A percentile compares a stretch with the other conserved stretches of the same genome.
Evolutionary conservation across 2,329 filamentous ascomycete species (phyloP).

Genomic region (Arthrobotrys entomopaga): DNA sequence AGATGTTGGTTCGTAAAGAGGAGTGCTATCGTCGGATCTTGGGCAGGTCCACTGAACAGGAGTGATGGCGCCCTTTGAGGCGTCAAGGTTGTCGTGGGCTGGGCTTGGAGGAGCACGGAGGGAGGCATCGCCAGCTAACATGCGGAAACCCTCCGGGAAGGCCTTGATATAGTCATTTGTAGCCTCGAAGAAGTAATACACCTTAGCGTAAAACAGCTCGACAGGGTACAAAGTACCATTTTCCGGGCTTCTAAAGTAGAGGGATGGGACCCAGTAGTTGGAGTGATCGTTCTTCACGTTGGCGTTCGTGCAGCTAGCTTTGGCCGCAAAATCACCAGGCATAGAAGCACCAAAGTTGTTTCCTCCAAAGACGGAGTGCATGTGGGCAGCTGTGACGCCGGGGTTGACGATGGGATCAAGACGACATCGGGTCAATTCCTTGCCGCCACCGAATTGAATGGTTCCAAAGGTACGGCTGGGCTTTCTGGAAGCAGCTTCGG

Average conservation of each 20-base stretch:
- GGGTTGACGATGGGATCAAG: slow-evolving; percentile 80
- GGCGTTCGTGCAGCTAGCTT: slow-evolving; percentile 78
- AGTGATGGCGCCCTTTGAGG: slow-evolving; percentile 63
- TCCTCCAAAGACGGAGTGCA: slow-evolving; percentile 80
- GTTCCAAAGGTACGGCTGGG: slow-evolving; percentile 42
- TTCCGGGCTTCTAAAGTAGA: slow-evolving; percentile 70
- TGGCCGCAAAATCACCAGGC: slow-evolving; percentile 33
- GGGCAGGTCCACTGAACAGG: slow-evolving; percentile 62
- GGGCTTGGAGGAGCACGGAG: slow-evolving; percentile 73
- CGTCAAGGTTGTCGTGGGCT: slow-evolving; percentile 28
- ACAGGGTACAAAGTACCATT: slow-evolving; percentile 39
- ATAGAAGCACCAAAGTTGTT: slow-evolving; percentile 60
- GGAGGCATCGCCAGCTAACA: slow-evolving; percentile 78
- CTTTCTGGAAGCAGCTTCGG: slow-evolving; percentile 44
- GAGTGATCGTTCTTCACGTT: slow-evolving; percentile 82
- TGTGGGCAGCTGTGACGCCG: slow-evolving; percentile 71
- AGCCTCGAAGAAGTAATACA: slow-evolving; percentile 53
- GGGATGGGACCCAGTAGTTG: slow-evolving; percentile 83
- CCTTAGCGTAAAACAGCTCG: slow-evolving; percentile 50
- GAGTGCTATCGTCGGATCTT: slow-evolving; percentile 68
- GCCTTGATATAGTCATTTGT: slow-evolving; percentile 70
- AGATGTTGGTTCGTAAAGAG: slow-evolving; percentile 86
- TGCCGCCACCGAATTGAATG: slow-evolving; percentile 43
- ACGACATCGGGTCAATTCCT: slow-evolving; percentile 62
- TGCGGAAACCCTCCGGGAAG: slow-evolving; percentile 81